Evolutionary conservation across 768 basidiomycete species (phyloP).

Genomic region (Suillus lakei): DNA sequence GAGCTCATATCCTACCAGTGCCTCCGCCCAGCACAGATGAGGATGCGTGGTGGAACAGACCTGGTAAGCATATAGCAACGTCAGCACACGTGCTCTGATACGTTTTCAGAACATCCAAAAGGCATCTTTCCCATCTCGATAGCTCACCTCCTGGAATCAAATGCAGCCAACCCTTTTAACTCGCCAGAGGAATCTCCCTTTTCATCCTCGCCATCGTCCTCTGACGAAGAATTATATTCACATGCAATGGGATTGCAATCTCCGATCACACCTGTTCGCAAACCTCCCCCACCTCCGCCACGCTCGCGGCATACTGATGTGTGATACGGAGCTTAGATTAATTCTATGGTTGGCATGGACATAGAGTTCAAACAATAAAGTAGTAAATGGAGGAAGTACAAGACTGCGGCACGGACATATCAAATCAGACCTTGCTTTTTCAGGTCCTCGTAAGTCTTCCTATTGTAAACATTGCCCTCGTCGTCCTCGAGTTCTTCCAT

Average conservation of each 20-base stretch:
- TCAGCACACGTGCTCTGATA: conserved; percentile 7
- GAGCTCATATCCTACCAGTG: conserved; percentile 47
- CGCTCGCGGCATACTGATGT: conserved; percentile 16
- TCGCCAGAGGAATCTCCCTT: conserved; percentile 65
- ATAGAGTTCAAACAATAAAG: conserved; percentile 9
- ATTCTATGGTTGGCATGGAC: conserved; percentile 8
- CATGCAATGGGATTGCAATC: conserved; percentile 73
- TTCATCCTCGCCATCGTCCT: conserved; percentile 80
- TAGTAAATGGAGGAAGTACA: conserved; percentile 13
- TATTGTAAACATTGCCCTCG: conserved; percentile 98
- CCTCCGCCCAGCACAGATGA: conserved; percentile 87
- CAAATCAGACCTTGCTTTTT: conserved; percentile 94
- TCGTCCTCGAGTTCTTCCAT: conserved; percentile 99
- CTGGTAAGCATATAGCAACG: conserved; percentile 49
- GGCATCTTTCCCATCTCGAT: conserved; percentile 55
- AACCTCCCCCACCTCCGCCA: conserved; percentile 30
- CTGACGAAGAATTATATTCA: conserved; percentile 84
- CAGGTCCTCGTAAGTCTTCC: conserved; percentile 96
- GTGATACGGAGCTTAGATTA: conserved; percentile 8
- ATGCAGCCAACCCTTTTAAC: conserved; percentile 71
- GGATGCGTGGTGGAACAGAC: conserved; percentile 76
- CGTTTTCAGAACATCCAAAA: conserved; percentile 55
- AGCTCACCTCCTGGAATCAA: conserved; percentile 30
- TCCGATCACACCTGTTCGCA: conserved; percentile 56
- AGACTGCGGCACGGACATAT: conserved; percentile 13